Conservation (phyloP, 257 asterid genomes). For the Solanum rostratum region DNA sequence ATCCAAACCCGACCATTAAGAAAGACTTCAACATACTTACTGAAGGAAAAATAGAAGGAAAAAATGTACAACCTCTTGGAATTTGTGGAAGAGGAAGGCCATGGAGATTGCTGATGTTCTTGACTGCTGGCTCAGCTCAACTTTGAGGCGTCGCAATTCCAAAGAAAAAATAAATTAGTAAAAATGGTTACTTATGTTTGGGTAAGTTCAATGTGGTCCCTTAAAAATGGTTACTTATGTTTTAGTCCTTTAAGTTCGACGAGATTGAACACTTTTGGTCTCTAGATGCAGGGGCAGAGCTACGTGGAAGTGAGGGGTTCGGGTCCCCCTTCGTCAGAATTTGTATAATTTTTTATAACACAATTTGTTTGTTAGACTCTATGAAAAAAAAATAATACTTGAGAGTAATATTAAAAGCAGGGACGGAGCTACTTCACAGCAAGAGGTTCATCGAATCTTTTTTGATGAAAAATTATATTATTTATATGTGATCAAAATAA, state of each 20-base stretch:
- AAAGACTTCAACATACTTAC: background rate
- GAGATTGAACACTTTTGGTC: too few species aligned
- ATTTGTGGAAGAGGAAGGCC: conserved; percentile 26
- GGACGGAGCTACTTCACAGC: too few species aligned
- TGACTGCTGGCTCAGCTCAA: background rate
- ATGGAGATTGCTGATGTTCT: conserved; percentile 1
- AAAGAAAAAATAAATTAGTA: background rate
- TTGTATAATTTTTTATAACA: too few species aligned
- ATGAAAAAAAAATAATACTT: too few species aligned
- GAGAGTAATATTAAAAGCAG: too few species aligned
- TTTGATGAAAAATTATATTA: too few species aligned
- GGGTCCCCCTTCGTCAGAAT: too few species aligned
- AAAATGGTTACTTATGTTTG: background rate
- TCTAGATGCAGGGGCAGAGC: too few species aligned
- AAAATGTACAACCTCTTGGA: conserved; percentile 13
- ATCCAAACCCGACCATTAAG: background rate
- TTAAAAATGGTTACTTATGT: background rate
- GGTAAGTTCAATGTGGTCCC: background rate
- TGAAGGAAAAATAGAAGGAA: background rate
- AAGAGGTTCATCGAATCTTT: too few species aligned
- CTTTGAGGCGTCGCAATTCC: background rate
- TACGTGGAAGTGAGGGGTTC: too few species aligned
- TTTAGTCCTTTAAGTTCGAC: background rate
- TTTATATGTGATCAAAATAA: too few species aligned
- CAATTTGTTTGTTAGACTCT: too few species aligned